phyloP scores from a whole-genome alignment of 345 rosid genomes.

The Populus tremula region DNA sequence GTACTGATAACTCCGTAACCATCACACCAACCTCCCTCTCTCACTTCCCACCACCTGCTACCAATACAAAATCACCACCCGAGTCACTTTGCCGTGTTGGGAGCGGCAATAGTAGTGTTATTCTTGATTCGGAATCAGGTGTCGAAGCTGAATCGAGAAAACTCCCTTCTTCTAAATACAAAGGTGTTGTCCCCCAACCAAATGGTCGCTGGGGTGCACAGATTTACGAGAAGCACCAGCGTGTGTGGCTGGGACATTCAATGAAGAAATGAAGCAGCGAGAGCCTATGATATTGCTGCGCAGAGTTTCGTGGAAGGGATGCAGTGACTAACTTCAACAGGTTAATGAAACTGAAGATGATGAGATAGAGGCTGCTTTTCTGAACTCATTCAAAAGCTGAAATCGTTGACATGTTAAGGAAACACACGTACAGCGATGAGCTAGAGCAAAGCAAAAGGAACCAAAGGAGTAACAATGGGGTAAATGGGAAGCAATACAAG shows the following conservation, averaged over 20 bases:
- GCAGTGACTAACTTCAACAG: slow-evolving; percentile 71
- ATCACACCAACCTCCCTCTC: slow-evolving; percentile 30
- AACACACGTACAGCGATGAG: slow-evolving; percentile 77
- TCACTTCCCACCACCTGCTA: slow-evolving; percentile 8
- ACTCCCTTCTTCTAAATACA: slow-evolving; percentile 80
- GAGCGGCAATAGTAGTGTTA: slow-evolving; percentile 51
- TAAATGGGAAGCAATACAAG: not conserved
- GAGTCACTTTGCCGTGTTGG: slow-evolving; percentile 51
- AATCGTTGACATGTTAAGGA: slow-evolving; percentile 87
- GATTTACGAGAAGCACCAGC: slow-evolving; percentile 93
- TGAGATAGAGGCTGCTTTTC: slow-evolving; percentile 47
- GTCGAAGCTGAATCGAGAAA: slow-evolving; percentile 77
- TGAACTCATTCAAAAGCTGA: slow-evolving; percentile 75
- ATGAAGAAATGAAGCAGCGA: slow-evolving; percentile 78
- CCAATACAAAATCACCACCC: slow-evolving; percentile 27
- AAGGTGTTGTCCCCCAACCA: slow-evolving; percentile 97
- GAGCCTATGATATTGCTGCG: slow-evolving; percentile 79
- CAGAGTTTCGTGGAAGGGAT: slow-evolving; percentile 86
- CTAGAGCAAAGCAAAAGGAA: slow-evolving; percentile 63
- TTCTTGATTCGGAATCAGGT: slow-evolving; percentile 56
- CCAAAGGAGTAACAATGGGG: slow-evolving; percentile 3
- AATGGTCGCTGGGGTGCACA: slow-evolving; percentile 97
- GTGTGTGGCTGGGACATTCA: slow-evolving; percentile 97
- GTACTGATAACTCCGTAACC: slow-evolving; percentile 36
- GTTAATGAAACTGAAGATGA: slow-evolving; percentile 24